These are phyloP conservation scores for Phialophora expanda DNA, from an alignment of 2,329 filamentous ascomycete genomes.

Conservation along the genomic window DNA sequence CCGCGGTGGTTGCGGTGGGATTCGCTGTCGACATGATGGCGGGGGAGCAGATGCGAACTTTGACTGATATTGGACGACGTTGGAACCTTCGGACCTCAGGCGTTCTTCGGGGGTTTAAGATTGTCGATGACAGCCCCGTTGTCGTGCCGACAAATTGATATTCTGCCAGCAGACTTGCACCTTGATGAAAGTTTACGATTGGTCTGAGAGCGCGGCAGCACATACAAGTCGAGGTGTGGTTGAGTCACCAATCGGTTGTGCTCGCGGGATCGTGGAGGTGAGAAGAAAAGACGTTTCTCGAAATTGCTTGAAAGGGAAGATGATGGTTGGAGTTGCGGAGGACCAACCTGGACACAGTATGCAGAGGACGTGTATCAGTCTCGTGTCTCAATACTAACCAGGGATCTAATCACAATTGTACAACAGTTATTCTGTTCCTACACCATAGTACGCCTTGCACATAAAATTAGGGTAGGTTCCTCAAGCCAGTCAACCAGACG, in stretches of 20 bases:
- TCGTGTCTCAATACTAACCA: not conserved
- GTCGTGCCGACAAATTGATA: not conserved
- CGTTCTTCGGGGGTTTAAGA: not conserved
- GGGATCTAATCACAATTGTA: not conserved
- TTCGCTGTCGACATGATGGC: conserved; percentile 14
- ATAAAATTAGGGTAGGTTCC: not conserved
- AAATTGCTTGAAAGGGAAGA: conserved; percentile 11
- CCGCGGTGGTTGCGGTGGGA: conserved; percentile 15
- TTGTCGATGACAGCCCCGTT: not conserved
- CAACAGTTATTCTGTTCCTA: not conserved
- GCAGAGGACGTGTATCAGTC: not conserved
- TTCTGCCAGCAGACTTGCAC: not conserved
- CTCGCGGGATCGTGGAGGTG: not conserved
- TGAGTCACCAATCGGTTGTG: not conserved
- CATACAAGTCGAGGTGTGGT: not conserved
- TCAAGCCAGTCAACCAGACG: not conserved
- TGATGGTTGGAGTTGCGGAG: not conserved
- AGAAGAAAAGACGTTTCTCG: not conserved
- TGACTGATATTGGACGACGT: not conserved
- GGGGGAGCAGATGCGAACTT: not conserved
- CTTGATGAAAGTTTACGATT: not conserved
- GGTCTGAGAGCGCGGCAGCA: not conserved
- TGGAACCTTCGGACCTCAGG: not conserved
- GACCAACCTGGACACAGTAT: not conserved
- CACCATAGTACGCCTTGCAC: not conserved